These are phyloP conservation scores for Neocucurbitaria cava DNA, from an alignment of 2,329 filamentous ascomycete genomes.

Conservation along the genomic window DNA sequence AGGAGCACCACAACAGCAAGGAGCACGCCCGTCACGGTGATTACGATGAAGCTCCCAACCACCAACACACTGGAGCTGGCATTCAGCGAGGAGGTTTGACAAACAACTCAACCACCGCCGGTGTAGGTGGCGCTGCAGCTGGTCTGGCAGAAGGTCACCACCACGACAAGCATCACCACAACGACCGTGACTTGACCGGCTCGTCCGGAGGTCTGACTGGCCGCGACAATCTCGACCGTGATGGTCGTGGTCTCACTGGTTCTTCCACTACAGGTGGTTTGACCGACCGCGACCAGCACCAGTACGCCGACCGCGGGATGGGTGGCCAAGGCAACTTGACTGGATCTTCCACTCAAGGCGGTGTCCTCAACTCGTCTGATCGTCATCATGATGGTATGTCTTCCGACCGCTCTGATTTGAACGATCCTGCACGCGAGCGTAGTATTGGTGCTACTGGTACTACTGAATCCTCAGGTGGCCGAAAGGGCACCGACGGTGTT, in stretches of 20 bases:
- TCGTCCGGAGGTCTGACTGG: constrained; percentile 3
- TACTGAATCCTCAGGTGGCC: not conserved
- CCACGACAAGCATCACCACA: constrained; percentile 15
- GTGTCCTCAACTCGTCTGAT: constrained; percentile 3
- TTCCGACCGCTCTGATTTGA: constrained; percentile 3
- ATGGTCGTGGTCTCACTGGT: constrained; percentile 12
- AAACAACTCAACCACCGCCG: not conserved
- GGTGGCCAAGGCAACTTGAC: constrained; percentile 10
- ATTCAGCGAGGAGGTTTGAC: constrained; percentile 2
- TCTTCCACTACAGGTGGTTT: constrained; percentile 1
- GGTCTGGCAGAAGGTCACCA: not conserved
- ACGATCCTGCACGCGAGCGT: not conserved
- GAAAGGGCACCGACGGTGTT: constrained; percentile 7
- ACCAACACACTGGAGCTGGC: constrained; percentile 7
- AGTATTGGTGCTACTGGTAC: not conserved
- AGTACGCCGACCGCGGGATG: constrained; percentile 2
- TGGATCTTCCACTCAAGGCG: constrained; percentile 4
- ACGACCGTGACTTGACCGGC: constrained; percentile 11
- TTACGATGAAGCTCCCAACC: constrained; percentile 13
- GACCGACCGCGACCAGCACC: constrained; percentile 1
- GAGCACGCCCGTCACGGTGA: constrained; percentile 26
- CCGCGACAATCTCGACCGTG: constrained; percentile 13
- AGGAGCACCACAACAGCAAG: constrained; percentile 18
- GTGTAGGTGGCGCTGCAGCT: not conserved
- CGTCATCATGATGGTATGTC: constrained; percentile 7